Conservation (phyloP, 2,329 filamentous ascomycete species). For the Pseudogymnoascus sp. region DNA sequence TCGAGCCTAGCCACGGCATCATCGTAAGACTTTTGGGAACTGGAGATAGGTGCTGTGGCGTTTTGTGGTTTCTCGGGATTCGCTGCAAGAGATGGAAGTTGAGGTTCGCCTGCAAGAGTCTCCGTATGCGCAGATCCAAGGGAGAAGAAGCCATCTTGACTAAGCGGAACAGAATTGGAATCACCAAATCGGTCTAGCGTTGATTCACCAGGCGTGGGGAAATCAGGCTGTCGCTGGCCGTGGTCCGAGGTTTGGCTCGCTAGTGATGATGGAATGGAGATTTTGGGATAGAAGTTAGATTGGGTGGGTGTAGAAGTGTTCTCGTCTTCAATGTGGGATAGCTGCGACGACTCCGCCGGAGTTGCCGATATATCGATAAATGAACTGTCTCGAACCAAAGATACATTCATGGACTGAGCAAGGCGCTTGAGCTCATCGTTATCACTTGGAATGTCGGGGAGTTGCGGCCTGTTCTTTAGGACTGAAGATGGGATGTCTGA, state of each 20-base stretch:
- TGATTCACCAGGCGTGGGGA: constrained; percentile 31
- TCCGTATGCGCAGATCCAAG: neutral
- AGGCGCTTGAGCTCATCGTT: constrained; percentile 19
- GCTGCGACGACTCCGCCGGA: neutral
- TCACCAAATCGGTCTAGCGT: neutral
- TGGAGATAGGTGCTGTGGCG: neutral
- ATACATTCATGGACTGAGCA: constrained; percentile 19
- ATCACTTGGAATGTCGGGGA: constrained; percentile 21
- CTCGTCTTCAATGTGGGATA: constrained; percentile 11
- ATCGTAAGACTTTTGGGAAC: constrained; percentile 33
- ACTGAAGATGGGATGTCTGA: constrained; percentile 36
- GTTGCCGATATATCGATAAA: neutral
- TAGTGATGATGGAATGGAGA: constrained; percentile 30
- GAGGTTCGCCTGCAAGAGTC: neutral
- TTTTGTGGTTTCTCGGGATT: constrained; percentile 24
- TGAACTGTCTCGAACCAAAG: neutral
- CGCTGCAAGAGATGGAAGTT: constrained; percentile 20
- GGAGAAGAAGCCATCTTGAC: neutral
- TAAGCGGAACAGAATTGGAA: neutral
- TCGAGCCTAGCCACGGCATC: constrained; percentile 38
- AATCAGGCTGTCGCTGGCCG: constrained; percentile 41
- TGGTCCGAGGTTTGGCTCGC: constrained; percentile 36
- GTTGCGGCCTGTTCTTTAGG: constrained; percentile 13
- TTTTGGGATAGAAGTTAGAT: constrained; percentile 24
- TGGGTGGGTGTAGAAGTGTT: constrained; percentile 9